Base-by-base conservation (phyloP, 768 basidiomycete species). In the Termitomyces sp. region DNA sequence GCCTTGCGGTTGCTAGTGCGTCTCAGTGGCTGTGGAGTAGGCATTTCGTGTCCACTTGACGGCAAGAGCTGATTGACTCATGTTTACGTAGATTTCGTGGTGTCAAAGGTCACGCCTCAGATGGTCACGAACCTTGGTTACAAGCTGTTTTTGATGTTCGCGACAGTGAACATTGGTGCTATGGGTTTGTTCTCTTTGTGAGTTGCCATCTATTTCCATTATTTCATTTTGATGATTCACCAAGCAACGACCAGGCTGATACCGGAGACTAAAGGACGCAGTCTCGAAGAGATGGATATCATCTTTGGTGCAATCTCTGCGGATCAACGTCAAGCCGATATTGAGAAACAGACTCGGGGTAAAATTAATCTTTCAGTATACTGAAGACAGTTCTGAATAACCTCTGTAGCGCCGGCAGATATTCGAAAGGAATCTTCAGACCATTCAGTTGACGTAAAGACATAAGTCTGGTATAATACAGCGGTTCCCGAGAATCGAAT, bases 21-120 rank as follows among this genome's bases (percentile, higher is more conserved):
- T 83, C 88, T 2, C 92, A 94, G 58, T 93, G 91, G 91, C 70
- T 94, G 6, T 92, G 82, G 80, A 92, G 87, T 87, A 54, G 4
- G 65, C 33, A 1, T 36, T 46, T 45, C 2, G 7, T 2, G 22
- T 20, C 16, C 20, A 5, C 8, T 13, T 46, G 16, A 54, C 8
- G 43, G 16, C 20, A 6, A 49, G 20, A 38, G 7, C 10, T 30
- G n/a, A 46, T 0, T 14, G n/a, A 46, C 0, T 14, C 14, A 20
- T 8, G 0, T 16, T 35, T 45, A 14, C n/a, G 2, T 33, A 88
- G 87, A 88, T 70, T 91, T 90, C 59, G 81, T 85, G 48, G 78
- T 92, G 20, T 77, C 86, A 4, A 89, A 88, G 71, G 77, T 84
- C 43, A 90, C 88, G 6, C 90, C 86, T 3, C 75, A 76, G 22